Conservation (phyloP, 148 eudicot species). For the Linanthus parryae region DNA sequence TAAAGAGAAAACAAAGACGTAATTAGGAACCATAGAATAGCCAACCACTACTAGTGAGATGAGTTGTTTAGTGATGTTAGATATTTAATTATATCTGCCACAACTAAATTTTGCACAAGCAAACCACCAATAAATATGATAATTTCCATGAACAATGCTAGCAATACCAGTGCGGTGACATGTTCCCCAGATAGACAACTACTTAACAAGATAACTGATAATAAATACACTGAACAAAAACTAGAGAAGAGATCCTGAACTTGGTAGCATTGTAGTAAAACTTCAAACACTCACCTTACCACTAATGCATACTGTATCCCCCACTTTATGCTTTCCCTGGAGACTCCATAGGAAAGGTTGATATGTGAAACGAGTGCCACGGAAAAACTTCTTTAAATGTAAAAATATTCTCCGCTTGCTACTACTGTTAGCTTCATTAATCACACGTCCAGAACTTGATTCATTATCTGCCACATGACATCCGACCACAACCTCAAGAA, state of each 20-base stretch:
- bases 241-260: too few relatives aligned
- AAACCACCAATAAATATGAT: too few relatives aligned
- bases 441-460: constrained; percentile 28
- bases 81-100: too few relatives aligned
- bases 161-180: too few relatives aligned
- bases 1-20: too few relatives aligned
- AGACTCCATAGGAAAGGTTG: constrained; percentile 63
- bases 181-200: too few relatives aligned
- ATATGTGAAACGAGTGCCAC: constrained; percentile 77
- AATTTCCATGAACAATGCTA: too few relatives aligned
- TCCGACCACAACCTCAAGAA: constrained; percentile 80
- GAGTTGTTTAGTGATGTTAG: too few relatives aligned
- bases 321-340: constrained; percentile 69
- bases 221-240: background rate
- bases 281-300: constrained; percentile 68
- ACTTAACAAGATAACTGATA: background rate
- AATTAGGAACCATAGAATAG: too few relatives aligned
- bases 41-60: too few relatives aligned
- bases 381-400: constrained; percentile 81
- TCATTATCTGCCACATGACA: constrained; percentile 51
- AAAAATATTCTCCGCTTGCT: constrained; percentile 50
- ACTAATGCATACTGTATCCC: constrained; percentile 86
- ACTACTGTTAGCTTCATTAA: constrained; percentile 23
- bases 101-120: too few relatives aligned
- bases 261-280: too few relatives aligned